Evolutionary conservation across 108 stramenopile species (phyloP), one percentile per base, ranked within the genome.

Genomic region (Skeletonema marinoi): DNA sequence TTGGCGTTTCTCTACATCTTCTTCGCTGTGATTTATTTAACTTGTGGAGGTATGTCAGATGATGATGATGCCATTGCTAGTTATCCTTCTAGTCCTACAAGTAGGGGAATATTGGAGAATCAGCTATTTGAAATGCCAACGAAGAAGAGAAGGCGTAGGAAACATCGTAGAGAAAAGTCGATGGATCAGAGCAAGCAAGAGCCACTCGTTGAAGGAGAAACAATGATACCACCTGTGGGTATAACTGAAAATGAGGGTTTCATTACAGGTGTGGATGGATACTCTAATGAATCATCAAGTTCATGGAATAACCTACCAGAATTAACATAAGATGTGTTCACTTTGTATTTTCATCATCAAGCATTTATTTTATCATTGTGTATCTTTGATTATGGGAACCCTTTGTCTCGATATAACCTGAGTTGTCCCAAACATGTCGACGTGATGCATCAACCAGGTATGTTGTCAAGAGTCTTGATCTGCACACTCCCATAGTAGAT

Each of bases 1-100:
- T 81, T 95, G 51, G 82, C 89, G 21, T 87, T 77, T 38, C 64
- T 93, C 44, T 95, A 95, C 66, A 86, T 87, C 7, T 75, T 90
- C 7, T 95, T 93, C 75, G 89, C 94, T 51, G 70, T 82, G 21
- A 71, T 82, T n/a, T 82, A 82, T 61, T 65, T 75, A 16, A 82
- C 65, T 6, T 82, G 81, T 56, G 81, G 81, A 25, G 81, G 81
- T 3, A 76, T 82, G 75, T 61, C 74, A 33, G 56, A 58, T 25
- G 74, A 68, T 32, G 46, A 39, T 54, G 81, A 72, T 30, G 75
- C 67, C 13, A 38, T 35, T 38, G 38, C 41, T 7, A 54, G 63
- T 11, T 62, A 60, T 33, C 30, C 68, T 4, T 35, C 64, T 25
- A 25, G 54, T 56, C 54, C 19, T n/a, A 29, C 54, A 56, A 29